Conservation (phyloP, 192 early-diverging fungal species). For the Kickxella alabastrina region DNA sequence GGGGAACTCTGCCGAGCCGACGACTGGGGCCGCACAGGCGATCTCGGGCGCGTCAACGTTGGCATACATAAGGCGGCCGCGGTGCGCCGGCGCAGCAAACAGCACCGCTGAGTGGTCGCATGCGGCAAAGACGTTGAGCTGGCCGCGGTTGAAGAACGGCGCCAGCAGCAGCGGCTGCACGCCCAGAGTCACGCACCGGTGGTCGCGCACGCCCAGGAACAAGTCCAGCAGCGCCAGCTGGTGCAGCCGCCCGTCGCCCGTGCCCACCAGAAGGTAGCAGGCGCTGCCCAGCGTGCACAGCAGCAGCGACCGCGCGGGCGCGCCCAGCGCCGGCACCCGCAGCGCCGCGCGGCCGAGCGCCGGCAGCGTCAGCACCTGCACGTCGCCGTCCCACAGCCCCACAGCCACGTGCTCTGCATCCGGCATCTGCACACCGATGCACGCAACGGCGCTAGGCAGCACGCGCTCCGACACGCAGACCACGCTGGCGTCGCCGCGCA, state of each 20-base stretch:
- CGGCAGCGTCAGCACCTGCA: constrained; percentile 59
- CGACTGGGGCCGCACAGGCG: constrained; percentile 62
- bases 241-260: constrained; percentile 82
- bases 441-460: constrained; percentile 68
- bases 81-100: constrained; percentile 47
- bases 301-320: constrained; percentile 57
- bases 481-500: constrained; percentile 38
- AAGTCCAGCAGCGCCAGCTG: constrained; percentile 50
- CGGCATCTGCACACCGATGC: constrained; percentile 62
- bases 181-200: constrained; percentile 71
- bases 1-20: constrained; percentile 42
- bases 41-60: constrained; percentile 75
- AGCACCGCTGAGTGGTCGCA: constrained; percentile 80
- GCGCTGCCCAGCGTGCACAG: constrained; percentile 60
- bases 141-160: constrained; percentile 44
- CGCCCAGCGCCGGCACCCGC: constrained; percentile 10
- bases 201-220: constrained; percentile 17
- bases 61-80: constrained; percentile 65
- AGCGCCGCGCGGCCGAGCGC: constrained; percentile 47
- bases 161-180: constrained; percentile 67
- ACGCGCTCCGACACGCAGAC: constrained; percentile 31
- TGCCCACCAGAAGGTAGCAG: constrained; percentile 69
- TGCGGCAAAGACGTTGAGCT: constrained; percentile 68
- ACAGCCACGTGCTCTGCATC: constrained; percentile 56
- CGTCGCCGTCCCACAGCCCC: constrained; percentile 72